Evolutionary conservation across 1,139 yeast genomes (phyloP), one percentile per base, ranked within the genome.

Genomic region (Pichia sp.): DNA sequence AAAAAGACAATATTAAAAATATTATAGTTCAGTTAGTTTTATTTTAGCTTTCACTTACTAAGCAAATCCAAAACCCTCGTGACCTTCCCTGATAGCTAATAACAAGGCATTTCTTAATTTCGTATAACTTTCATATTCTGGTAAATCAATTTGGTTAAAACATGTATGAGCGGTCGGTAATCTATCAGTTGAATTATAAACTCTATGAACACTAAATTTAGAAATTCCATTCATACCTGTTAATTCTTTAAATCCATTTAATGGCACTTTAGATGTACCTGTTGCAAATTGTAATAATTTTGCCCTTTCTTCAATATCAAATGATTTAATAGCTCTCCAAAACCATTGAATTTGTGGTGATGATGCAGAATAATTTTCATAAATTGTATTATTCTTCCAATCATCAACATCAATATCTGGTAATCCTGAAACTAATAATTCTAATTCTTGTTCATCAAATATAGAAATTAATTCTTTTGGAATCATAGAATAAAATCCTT

Each of bases 321-420:
- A 92, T 1, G 97, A 87, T 57, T 89, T 80, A 16, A 94, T 97
- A 1, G 97, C 97, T 61, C 97, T 74, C 99, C 99, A 94, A 67
- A 92, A 94, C 89, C 97, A 92, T 60, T 85, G 90, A 49, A 94
- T 82, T 61, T 90, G 97, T 35, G 86, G 80, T 3, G 96, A 86
- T 1, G 87, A 76, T 2, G 94, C 76, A 0, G 90, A 78, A 63
- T 92, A 94, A 61, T 90, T 92, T 49, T 77, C 83, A 65, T 94
- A 92, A 2, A 71, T 73, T 1, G 96, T 78, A 62, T 92, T 85
- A 58, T 78, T 82, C 56, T 86, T 85, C 99, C 99, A 94, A 60
- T 94, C 99, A 54, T 80, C 85, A 26, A 92, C 90, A 65, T 87
- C 96, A 56, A 94, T 90, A 58, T 92, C 97, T 1, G 99, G 98